Base-by-base conservation (phyloP, 495 filamentous ascomycete species). In the Annulohypoxylon maeteangense region DNA sequence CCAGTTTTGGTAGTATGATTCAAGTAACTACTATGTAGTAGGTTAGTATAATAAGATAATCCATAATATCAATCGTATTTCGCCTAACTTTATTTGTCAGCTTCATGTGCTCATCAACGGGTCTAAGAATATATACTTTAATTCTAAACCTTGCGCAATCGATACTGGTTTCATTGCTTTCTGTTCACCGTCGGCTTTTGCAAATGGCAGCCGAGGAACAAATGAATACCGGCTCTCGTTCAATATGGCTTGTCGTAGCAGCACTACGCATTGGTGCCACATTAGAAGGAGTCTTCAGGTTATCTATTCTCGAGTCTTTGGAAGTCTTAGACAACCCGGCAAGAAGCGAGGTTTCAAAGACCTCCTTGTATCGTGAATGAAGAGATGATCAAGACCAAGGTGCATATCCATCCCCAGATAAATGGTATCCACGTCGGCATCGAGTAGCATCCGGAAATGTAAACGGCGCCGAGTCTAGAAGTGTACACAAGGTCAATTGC, bases 371-470 rank as follows among this genome's bases (percentile, higher is more conserved):
- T 94, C 8, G 94, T 92, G 79, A 97, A 99, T 12, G 94, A 97
- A 3, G 94, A 95, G 44, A 98, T 78, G 57, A 98, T 91, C 44
- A 99, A 78, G n/a, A 97, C 87, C 59, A 98, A 78, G 1, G 96
- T 88, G 74, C 94, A 97, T 76, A 97, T 90, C 70, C 92, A 84
- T n/a, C 90, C 91, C 95, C 95, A 99, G 55, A 96, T 86, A 74
- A 97, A 93, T 12, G 95, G 95, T 42, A 97, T 91, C 95, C 96
- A 99, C 1, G 95, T 98, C 57, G 93, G 96, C 95, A 98, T 97
- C 68, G 88, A 81, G 75, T 97, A 97, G 79, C 90, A 92, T 31
- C 94, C 95, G 14, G 93, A 88, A 69, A 91, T 88, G 75, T 98
- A 99, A 47, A 95, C 89, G 5, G 91, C 92, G 23, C 93, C 93